Conservation (phyloP, 139 green algal genomes). For the Chlorella sp. region DNA sequence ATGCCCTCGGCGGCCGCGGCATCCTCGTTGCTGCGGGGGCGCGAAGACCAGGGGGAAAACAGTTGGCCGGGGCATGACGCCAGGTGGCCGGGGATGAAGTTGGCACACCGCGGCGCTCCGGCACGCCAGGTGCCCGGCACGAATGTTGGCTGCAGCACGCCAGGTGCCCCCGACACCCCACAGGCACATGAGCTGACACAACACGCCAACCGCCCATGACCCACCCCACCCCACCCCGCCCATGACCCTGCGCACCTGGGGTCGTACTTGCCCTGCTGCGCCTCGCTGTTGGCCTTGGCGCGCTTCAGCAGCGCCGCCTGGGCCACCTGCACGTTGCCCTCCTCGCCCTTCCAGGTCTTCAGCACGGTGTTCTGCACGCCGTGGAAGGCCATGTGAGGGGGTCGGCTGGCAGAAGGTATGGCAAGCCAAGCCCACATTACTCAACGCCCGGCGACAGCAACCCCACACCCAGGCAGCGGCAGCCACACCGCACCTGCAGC, state of each 20-base stretch:
- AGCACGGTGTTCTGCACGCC: conserved; percentile 79
- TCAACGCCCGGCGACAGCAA: neutral
- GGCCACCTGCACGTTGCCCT: conserved; percentile 84
- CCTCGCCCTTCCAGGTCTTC: conserved; percentile 92
- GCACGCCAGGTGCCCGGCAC: too few species aligned
- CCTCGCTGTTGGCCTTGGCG: conserved; percentile 94
- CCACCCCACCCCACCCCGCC: too few species aligned
- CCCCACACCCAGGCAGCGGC: neutral
- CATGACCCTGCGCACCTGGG: conserved; percentile 1
- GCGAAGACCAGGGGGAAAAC: too few species aligned
- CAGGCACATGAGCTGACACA: too few species aligned
- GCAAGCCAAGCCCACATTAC: neutral
- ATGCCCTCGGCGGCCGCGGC: conserved; percentile 63
- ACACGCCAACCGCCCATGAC: neutral
- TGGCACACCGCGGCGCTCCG: too few species aligned
- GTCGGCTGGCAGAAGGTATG: neutral
- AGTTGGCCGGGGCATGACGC: too few species aligned
- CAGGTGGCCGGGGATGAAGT: too few species aligned
- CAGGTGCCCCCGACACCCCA: too few species aligned
- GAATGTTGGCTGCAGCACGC: too few species aligned
- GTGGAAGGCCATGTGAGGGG: conserved; percentile 33
- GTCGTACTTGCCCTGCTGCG: conserved; percentile 98
- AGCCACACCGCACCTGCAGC: conserved; percentile 59
- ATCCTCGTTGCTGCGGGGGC: conserved; percentile 56
- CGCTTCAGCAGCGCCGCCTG: conserved; percentile 94